Evolutionary conservation across 2,329 filamentous ascomycete genomes (phyloP).

Genomic region (Epichloe aotearoae): DNA sequence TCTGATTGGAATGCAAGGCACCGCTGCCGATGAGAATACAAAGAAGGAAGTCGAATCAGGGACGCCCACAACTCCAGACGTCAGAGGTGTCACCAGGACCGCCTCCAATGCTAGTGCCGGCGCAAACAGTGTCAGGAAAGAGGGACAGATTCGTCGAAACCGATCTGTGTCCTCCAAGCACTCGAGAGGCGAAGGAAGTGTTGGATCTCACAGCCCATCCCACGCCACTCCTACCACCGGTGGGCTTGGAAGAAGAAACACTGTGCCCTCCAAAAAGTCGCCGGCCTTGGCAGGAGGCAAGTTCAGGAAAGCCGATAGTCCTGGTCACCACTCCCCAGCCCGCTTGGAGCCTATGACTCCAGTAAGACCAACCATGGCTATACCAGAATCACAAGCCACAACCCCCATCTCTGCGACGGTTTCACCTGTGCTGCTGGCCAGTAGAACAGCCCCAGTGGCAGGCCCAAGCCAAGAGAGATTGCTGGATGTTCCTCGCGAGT

Average conservation of each 20-base stretch:
- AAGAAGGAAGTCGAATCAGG: conserved; percentile 55
- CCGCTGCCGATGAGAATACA: conserved; percentile 81
- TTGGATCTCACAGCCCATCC: conserved; percentile 54
- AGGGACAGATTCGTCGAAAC: conserved; percentile 69
- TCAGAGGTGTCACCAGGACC: conserved; percentile 45
- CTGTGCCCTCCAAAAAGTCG: conserved; percentile 80
- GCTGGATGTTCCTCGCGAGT: conserved; percentile 27
- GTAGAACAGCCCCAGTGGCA: conserved; percentile 17
- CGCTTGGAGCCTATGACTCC: conserved; percentile 26
- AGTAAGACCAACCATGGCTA: conserved; percentile 14
- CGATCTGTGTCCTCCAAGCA: conserved; percentile 86
- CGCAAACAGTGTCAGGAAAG: conserved; percentile 73
- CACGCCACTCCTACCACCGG: conserved; percentile 41
- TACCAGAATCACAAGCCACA: conserved; percentile 7
- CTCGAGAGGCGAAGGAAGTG: conserved; percentile 60
- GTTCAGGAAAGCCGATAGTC: conserved; percentile 36
- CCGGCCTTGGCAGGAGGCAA: conserved; percentile 55
- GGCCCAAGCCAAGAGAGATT: conserved; percentile 37
- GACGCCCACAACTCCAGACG: conserved; percentile 37
- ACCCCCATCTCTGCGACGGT: conserved; percentile 17
- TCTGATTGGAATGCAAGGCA: conserved; percentile 94
- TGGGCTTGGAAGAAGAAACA: conserved; percentile 61
- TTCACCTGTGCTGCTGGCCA: conserved; percentile 14
- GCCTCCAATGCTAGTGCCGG: conserved; percentile 80
- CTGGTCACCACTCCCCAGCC: conserved; percentile 19